Evolutionary conservation across 2,329 filamentous ascomycete genomes (phyloP), one percentile per base, ranked within the genome.

Genomic region (Aureobasidium zeae): DNA sequence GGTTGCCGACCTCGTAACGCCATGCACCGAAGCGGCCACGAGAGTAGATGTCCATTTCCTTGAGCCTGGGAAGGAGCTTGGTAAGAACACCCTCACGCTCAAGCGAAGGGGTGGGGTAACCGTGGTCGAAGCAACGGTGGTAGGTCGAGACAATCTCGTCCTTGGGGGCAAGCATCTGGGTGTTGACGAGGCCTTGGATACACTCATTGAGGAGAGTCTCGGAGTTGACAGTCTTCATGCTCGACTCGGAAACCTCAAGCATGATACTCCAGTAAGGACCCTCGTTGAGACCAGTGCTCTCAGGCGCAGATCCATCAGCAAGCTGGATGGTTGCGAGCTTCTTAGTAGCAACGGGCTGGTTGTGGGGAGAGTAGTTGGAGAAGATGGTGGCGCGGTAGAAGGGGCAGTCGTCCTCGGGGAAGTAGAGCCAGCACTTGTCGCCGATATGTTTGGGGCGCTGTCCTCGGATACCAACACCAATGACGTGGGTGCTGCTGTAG

Each of bases 201-300:
- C 79, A 91, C 60, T 98, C 88, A 65, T 76, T 77, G 57, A 98
- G 74, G 51, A 98, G 69, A 64, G 82, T 94, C 56, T 79, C 78
- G 57, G 83, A 72, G 66, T 96, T 80, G 22, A 96, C 88, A 28
- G 87, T 86, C 77, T 98, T 98, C 81, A 94, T 79, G 59, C 77
- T 78, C 22, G 89, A 96, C 69, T 98, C 86, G 22, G 91, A 96
- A 49, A 98, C 83, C 69, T 98, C 91, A 56, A 98, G 72, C 91
- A 98, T 98, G 73, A 98, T 93, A 52, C 89, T 96, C 91, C 91
- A 98, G 79, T 98, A 98, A 30, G 91, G 91, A 24, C 91, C 91
- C 59, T 83, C 77, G 72, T 91, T 76, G 48, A 86, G 69, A 59
- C 84, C 79, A 38, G 72, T 73, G 55, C 77, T 84, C 49, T 72